Base-by-base conservation (phyloP, 225 moss, liverwort and hornwort species). In the Pseudoscleropodium purum region DNA sequence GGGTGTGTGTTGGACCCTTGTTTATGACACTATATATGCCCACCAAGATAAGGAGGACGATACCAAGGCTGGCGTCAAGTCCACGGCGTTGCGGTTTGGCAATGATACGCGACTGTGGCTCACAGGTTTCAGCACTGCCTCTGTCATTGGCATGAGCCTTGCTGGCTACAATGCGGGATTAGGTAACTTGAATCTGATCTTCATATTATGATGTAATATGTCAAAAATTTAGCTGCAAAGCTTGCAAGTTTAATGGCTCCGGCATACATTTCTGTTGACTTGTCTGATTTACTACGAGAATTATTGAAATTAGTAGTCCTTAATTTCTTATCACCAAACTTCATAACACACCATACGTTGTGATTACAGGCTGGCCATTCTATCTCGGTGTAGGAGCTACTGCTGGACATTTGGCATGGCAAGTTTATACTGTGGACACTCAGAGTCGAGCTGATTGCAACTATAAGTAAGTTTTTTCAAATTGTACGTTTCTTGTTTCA, bases 21-120 rank as follows among this genome's bases (percentile, higher is more conserved):
- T 99, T 47, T 99, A 99, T 91, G 99, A 97, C 89, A 99, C 99
- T 15, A 99, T 99, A 13, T 99, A 99, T 89, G 99, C 99, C 65
- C 99, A 99, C 81, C 99, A 99, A 93, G 98, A 99, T 73, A 98
- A 96, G 88, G 94, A 94, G 31, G 98, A 98, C 87, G 98, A 98
- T 88, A 49, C 91, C 61, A 96, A 85, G 90, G 96, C 95, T 73
- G 97, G 98, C 59, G 98, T 97, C 84, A 96, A 94, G 87, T 99
- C 98, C 87, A 99, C 98, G 27, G 98, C 98, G 49, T 89, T 99
- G 83, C 91, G 94, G 21, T 99, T 99, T 82, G 98, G 98, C 76
- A 56, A 91, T 37, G 56, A 94, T 25, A 96, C 98, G 63, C 94
- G 86, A 72, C 20, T 88, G 43, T 99, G 98, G 98, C 94, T 99